Conservation (phyloP, 106 monocot genomes). For the Allium cepa region DNA sequence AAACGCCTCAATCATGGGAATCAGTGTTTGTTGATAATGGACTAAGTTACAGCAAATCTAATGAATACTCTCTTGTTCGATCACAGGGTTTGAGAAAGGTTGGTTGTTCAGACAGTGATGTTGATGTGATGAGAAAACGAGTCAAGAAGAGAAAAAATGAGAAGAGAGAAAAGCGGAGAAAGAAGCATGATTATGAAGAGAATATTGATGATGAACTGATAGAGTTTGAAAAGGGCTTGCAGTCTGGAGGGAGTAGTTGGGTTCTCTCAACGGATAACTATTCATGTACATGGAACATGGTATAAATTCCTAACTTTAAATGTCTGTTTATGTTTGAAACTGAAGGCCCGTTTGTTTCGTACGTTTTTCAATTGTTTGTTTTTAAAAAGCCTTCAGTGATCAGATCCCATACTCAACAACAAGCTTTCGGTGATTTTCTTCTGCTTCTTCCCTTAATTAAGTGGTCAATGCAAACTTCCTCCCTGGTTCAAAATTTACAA, state of each 20-base stretch:
- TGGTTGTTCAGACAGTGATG: constrained; percentile 21
- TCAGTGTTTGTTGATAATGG: constrained; percentile 49
- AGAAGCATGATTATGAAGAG: constrained; percentile 16
- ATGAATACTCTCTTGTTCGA: constrained; percentile 41
- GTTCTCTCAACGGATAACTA: constrained; percentile 75
- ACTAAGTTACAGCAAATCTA: constrained; percentile 51
- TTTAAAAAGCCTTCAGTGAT: too few relatives aligned
- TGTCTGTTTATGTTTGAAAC: too few relatives aligned
- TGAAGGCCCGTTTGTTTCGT: too few relatives aligned
- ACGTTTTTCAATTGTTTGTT: too few relatives aligned
- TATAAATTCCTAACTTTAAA: constrained; percentile 16
- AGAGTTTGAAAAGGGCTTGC: constrained; percentile 31
- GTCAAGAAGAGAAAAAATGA: constrained; percentile 40
- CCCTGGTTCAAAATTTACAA: too few relatives aligned
- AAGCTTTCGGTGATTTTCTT: too few relatives aligned
- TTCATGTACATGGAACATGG: constrained; percentile 68
- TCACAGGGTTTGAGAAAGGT: constrained; percentile 15
- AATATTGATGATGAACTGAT: constrained; percentile 30
- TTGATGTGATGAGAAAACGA: constrained; percentile 2
- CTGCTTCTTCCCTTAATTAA: too few relatives aligned
- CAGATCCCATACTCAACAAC: too few relatives aligned
- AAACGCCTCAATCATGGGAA: constrained; percentile 53
- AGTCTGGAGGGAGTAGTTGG: constrained; percentile 49
- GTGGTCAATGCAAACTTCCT: too few relatives aligned
- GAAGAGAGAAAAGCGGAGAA: constrained; percentile 50